Evolutionary conservation across 768 basidiomycete species (phyloP), one percentile per base, ranked within the genome.

Genomic region (Podaxis mareebaensis): DNA sequence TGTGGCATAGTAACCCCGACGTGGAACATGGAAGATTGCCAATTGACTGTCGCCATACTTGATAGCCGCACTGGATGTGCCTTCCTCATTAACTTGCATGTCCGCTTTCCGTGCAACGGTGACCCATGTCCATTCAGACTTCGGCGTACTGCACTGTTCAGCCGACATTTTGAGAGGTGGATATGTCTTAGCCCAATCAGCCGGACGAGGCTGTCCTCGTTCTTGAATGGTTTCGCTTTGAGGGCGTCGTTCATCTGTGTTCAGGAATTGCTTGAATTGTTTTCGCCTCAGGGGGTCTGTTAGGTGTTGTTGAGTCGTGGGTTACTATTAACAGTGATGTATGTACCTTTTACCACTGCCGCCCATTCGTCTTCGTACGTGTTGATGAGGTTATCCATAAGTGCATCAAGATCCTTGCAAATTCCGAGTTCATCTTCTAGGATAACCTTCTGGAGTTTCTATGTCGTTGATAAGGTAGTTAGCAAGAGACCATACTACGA

Each of bases 341-440:
- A 65, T 52, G 63, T 28, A 72, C 72, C 75, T 66, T 77, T 77
- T 15, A 91, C 85, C 3, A 89, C 89, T 12, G 74, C 76, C 2
- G 81, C 82, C 90, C 91, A 91, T 73, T 91, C 90, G 70, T 87
- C 86, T 56, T 81, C 77, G 70, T 87, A 92, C 2, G 87, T 85
- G 11, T 82, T 81, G 12, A 92, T 79, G 2, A 91, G 77, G n/a
- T 76, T 74, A 22, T 85, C 78, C 89, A 91, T 91, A 38, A 85
- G 77, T 20, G 75, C 77, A 58, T 91, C 91, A 8, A 92, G 78
- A 46, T 90, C 85, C 20, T 74, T 79, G 67, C 89, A 90, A 63
- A 92, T 90, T 1, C 89, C 88, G 0, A 92, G 81, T 63, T 86
- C 82, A 67, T 92, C 90, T 20, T 91, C 83, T 44, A 92, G 67